phyloP scores from a whole-genome alignment of 495 filamentous ascomycete species.

The Aspergillus asperescens region DNA sequence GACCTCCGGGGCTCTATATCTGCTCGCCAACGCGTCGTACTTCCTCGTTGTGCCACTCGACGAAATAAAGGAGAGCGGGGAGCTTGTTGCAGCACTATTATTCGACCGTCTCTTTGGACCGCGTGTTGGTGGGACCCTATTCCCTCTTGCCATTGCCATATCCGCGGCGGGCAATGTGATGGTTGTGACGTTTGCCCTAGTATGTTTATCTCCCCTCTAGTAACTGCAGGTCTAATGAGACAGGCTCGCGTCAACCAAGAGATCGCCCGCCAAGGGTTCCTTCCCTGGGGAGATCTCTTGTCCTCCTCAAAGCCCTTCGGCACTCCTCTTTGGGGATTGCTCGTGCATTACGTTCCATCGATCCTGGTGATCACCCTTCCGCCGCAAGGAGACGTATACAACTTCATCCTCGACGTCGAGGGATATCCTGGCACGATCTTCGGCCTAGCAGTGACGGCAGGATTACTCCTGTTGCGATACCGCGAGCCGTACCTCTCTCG shows the following conservation, averaged over 20 bases:
- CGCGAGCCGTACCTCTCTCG: conserved; percentile 55
- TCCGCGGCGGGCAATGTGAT: conserved; percentile 71
- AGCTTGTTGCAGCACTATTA: conserved; percentile 63
- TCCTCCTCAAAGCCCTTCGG: conserved; percentile 64
- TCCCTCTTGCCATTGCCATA: conserved; percentile 60
- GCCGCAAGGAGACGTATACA: conserved; percentile 61
- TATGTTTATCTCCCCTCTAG: conserved; percentile 25
- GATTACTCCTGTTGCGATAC: conserved; percentile 57
- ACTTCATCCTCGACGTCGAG: conserved; percentile 69
- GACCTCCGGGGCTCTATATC: conserved; percentile 57
- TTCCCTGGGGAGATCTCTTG: conserved; percentile 58
- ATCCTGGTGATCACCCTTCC: conserved; percentile 60
- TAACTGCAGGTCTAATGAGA: not conserved
- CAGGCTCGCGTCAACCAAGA: conserved; percentile 68
- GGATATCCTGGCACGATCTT: conserved; percentile 63
- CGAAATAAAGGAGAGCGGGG: conserved; percentile 61
- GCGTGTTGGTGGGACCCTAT: conserved; percentile 48
- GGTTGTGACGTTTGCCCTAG: conserved; percentile 65
- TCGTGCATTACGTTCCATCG: conserved; percentile 65
- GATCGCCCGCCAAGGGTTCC: conserved; percentile 62
- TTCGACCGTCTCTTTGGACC: conserved; percentile 63
- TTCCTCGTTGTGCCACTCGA: conserved; percentile 63
- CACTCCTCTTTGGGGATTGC: conserved; percentile 59
- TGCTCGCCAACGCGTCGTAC: conserved; percentile 67
- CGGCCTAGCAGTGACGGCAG: conserved; percentile 52